A percentile compares a stretch with the other conserved stretches of the same genome.
These are phyloP conservation scores for Kwoniella dejecticola DNA, from an alignment of 768 basidiomycete genomes.

Conservation along the genomic window DNA sequence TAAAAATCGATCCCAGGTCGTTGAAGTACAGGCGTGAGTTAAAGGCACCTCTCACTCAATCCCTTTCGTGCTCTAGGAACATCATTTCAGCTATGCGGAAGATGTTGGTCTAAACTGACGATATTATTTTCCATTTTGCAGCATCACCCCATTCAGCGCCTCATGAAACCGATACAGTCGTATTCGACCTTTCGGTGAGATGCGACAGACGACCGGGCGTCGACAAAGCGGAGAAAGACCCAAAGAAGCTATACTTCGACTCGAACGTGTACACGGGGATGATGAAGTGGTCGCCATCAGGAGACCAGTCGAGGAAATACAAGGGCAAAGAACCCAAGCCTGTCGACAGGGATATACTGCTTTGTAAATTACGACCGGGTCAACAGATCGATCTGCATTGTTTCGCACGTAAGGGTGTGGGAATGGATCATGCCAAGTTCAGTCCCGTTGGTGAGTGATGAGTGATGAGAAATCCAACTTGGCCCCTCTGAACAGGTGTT, in stretches of 20 bases:
- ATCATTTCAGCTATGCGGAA: too few relatives aligned
- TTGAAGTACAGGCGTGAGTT: slow-evolving; percentile 59
- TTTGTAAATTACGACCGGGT: slow-evolving; percentile 88
- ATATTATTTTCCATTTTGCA: neutral
- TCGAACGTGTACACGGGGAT: slow-evolving; percentile 56
- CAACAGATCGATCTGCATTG: slow-evolving; percentile 82
- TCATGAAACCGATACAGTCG: slow-evolving; percentile 87
- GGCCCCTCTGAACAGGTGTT: neutral
- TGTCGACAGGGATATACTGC: slow-evolving; percentile 67
- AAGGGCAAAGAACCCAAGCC: slow-evolving; percentile 55
- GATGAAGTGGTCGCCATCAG: slow-evolving; percentile 75
- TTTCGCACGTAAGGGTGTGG: slow-evolving; percentile 72
- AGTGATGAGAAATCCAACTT: too few relatives aligned
- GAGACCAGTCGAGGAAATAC: slow-evolving; percentile 65
- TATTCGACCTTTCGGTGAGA: slow-evolving; percentile 72
- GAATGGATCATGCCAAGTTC: slow-evolving; percentile 95
- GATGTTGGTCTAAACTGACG: neutral
- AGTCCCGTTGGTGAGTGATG: slow-evolving; percentile 82
- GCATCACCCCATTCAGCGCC: slow-evolving; percentile 61
- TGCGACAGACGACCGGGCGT: slow-evolving; percentile 63
- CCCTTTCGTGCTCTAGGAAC: too few relatives aligned
- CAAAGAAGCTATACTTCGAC: slow-evolving; percentile 70
- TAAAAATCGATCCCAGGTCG: slow-evolving; percentile 78
- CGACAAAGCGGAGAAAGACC: slow-evolving; percentile 64
- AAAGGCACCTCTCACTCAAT: too few relatives aligned